A percentile compares a stretch with the other conserved stretches of the same genome.
Evolutionary conservation across 768 basidiomycete genomes (phyloP).

Genomic region (Asterophora lycoperdoides): DNA sequence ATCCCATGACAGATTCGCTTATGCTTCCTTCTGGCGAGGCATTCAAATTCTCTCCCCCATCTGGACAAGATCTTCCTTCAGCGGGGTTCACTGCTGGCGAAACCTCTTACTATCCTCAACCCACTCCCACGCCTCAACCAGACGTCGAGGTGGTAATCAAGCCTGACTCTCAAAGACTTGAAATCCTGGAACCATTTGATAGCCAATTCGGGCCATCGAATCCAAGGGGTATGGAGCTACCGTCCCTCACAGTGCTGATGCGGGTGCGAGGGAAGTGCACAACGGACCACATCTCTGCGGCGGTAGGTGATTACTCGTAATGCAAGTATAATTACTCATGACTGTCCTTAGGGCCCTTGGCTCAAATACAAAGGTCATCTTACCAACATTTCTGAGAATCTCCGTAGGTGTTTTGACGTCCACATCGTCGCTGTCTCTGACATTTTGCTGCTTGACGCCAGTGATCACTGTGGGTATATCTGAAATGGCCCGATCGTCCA

Average conservation of each 20-base stretch:
- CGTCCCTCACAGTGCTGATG: constrained; percentile 79
- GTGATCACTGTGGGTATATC: constrained; percentile 70
- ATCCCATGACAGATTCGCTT: constrained; percentile 80
- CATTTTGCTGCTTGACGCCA: constrained; percentile 23
- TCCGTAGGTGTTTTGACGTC: constrained; percentile 49
- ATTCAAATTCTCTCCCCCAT: constrained; percentile 84
- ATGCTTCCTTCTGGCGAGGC: constrained; percentile 60
- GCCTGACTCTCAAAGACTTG: constrained; percentile 78
- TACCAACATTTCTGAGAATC: constrained; percentile 94
- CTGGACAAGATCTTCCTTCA: constrained; percentile 79
- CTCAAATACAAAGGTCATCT: constrained; percentile 98
- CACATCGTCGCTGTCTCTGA: neutral
- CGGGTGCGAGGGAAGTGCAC: constrained; percentile 98
- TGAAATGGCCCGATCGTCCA: neutral
- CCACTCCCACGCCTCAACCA: constrained; percentile 70
- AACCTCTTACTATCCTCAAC: constrained; percentile 70
- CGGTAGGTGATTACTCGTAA: constrained; percentile 39
- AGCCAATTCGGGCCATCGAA: constrained; percentile 65
- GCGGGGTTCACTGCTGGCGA: constrained; percentile 78
- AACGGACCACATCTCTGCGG: constrained; percentile 97
- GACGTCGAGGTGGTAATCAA: constrained; percentile 75
- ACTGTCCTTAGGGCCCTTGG: constrained; percentile 77
- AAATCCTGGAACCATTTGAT: constrained; percentile 79
- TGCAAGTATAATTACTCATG: neutral
- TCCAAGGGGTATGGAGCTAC: constrained; percentile 65